phyloP scores from a whole-genome alignment of 805 yeast genomes.

The Saccharomyces jurei region DNA sequence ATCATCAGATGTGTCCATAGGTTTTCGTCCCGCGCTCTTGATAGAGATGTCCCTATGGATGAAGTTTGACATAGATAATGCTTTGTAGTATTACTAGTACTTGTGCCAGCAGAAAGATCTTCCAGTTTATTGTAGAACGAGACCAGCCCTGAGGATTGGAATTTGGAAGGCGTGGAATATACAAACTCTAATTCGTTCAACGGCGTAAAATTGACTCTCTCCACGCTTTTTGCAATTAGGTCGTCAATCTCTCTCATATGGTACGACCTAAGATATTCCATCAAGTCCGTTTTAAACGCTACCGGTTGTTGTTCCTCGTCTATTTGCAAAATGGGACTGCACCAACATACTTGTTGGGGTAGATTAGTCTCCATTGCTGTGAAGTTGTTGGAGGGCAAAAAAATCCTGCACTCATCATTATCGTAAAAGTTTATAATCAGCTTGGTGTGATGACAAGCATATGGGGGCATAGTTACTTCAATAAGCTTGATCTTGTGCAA shows the following conservation, averaged over 20 bases:
- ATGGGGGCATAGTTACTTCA: conserved; percentile 33
- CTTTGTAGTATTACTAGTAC: background rate
- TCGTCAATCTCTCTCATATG: conserved; percentile 21
- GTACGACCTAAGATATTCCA: conserved; percentile 40
- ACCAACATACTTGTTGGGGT: conserved; percentile 63
- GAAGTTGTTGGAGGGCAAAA: conserved; percentile 53
- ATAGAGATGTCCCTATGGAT: conserved; percentile 21
- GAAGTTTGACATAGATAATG: conserved; percentile 32
- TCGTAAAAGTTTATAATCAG: conserved; percentile 51
- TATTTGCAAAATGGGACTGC: conserved; percentile 38
- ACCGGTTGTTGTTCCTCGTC: background rate
- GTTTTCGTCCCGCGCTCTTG: conserved; percentile 10
- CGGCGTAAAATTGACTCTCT: conserved; percentile 36
- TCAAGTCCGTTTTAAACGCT: conserved; percentile 40
- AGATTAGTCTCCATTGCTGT: conserved; percentile 45
- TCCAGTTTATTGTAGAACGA: background rate
- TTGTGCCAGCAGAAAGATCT: background rate
- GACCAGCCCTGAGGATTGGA: conserved; percentile 10
- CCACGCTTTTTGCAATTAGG: conserved; percentile 26
- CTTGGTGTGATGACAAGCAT: conserved; percentile 56
- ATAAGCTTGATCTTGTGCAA: conserved; percentile 14
- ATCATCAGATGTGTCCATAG: conserved; percentile 22
- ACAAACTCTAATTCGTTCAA: conserved; percentile 44
- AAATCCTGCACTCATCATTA: conserved; percentile 41
- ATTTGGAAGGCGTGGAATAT: conserved; percentile 46